phyloP scores from a whole-genome alignment of 2,329 filamentous ascomycete species.

The Stemphylium lycopersici region DNA sequence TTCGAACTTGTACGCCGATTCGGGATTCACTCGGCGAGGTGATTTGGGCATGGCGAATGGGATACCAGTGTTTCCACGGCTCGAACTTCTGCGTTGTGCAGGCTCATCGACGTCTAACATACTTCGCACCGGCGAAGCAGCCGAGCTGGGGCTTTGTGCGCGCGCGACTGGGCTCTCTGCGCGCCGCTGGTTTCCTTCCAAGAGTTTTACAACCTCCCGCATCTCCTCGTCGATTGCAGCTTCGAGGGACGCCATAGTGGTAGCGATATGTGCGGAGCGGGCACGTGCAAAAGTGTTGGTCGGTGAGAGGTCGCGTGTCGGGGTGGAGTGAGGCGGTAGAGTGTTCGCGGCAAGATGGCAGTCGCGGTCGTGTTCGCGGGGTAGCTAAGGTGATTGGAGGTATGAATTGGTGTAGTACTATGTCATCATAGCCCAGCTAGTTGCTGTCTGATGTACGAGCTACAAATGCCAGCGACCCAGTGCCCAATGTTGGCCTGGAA shows the following conservation, averaged over 20 bases:
- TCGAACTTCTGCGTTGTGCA: conserved; percentile 39
- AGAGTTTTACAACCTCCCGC: conserved; percentile 71
- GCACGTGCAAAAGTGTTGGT: background rate
- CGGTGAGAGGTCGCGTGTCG: conserved; percentile 15
- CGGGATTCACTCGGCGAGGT: conserved; percentile 46
- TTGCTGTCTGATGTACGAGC: conserved; percentile 12
- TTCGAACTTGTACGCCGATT: conserved; percentile 53
- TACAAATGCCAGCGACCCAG: conserved; percentile 14
- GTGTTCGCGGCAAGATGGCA: conserved; percentile 1
- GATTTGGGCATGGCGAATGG: conserved; percentile 41
- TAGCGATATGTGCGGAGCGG: conserved; percentile 4
- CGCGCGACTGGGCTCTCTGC: conserved; percentile 50
- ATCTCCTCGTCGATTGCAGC: conserved; percentile 79
- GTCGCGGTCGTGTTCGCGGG: conserved; percentile 27
- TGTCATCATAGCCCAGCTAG: conserved; percentile 25
- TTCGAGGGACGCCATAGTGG: conserved; percentile 71
- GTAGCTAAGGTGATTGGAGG: conserved; percentile 21
- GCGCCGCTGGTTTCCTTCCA: conserved; percentile 59
- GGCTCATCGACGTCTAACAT: conserved; percentile 48
- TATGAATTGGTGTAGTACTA: conserved; percentile 23
- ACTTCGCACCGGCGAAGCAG: conserved; percentile 62
- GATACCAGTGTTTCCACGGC: conserved; percentile 40
- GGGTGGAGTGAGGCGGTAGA: conserved; percentile 10
- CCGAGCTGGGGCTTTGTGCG: conserved; percentile 60
- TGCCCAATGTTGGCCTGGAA: conserved; percentile 16